phyloP scores from a whole-genome alignment of 2,329 filamentous ascomycete species.

The Chaetomium olivaceum region DNA sequence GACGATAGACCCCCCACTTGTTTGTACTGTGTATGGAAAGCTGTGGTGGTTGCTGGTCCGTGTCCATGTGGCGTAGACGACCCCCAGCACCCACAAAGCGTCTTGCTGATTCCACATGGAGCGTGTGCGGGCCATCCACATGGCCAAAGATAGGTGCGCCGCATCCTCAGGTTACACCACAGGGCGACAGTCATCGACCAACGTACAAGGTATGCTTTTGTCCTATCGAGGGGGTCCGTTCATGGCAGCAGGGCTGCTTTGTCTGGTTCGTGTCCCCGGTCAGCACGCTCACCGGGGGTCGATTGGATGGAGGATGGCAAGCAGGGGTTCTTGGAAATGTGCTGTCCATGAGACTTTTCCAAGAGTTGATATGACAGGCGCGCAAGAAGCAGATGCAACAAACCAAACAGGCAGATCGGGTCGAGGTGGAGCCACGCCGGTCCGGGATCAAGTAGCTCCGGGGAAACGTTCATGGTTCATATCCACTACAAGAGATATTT shows the following conservation, averaged over 20 bases:
- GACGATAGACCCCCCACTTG: not conserved
- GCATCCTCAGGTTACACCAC: conserved; percentile 2
- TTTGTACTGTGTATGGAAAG: not conserved
- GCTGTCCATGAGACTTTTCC: not conserved
- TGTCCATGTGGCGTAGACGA: not conserved
- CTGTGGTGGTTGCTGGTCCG: not conserved
- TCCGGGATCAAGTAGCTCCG: not conserved
- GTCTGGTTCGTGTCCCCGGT: not conserved
- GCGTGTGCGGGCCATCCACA: not conserved
- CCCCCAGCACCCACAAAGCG: not conserved
- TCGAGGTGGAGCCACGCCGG: not conserved
- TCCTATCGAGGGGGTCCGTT: not conserved
- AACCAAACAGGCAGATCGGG: not conserved
- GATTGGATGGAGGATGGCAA: not conserved
- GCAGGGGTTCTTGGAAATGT: not conserved
- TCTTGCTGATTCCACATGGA: conserved; percentile 10
- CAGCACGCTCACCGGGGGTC: not conserved
- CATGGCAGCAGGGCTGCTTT: not conserved
- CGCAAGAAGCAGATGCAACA: not conserved
- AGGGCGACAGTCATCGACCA: not conserved
- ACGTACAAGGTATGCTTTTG: not conserved
- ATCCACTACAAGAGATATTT: not conserved
- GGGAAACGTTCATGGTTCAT: not conserved
- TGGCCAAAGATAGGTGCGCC: not conserved
- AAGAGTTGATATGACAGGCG: not conserved